phyloP scores from a whole-genome alignment of 352 stramenopile genomes.

The Globisporangium apiculatum region DNA sequence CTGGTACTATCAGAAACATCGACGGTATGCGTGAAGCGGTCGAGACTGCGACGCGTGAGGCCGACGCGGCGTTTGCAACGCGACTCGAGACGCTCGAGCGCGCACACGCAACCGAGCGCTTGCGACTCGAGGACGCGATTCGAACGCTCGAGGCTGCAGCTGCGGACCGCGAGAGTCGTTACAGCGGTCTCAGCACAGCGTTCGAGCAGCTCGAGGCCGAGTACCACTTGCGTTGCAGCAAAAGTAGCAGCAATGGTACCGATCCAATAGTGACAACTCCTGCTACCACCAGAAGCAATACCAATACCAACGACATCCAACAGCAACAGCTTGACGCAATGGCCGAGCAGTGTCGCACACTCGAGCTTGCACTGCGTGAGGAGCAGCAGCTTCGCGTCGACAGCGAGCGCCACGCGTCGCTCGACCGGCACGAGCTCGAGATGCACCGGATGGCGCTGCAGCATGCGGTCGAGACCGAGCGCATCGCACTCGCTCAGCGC shows the following conservation, averaged over 20 bases:
- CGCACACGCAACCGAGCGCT: slow-evolving; percentile 17
- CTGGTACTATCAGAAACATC: neutral
- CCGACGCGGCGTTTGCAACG: slow-evolving; percentile 1
- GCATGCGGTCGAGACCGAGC: slow-evolving; percentile 17
- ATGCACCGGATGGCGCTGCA: slow-evolving; percentile 13
- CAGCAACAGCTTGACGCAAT: neutral
- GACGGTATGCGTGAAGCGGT: neutral
- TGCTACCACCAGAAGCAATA: slow-evolving; percentile 2
- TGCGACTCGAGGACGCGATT: slow-evolving; percentile 23
- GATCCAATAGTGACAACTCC: no score
- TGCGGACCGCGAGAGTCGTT: slow-evolving; percentile 27
- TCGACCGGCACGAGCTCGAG: slow-evolving; percentile 26
- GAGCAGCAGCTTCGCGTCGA: slow-evolving; percentile 16
- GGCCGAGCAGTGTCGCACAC: neutral
- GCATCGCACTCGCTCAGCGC: slow-evolving; percentile 13
- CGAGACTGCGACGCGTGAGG: neutral
- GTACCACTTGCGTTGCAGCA: slow-evolving; percentile 6
- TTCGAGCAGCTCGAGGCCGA: slow-evolving; percentile 50
- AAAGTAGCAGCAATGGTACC: no score
- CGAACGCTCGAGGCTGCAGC: slow-evolving; percentile 19
- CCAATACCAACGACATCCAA: neutral
- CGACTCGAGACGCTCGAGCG: slow-evolving; percentile 19
- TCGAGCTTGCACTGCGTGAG: slow-evolving; percentile 15
- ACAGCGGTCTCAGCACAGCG: slow-evolving; percentile 38
- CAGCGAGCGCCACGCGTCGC: slow-evolving; percentile 16